Evolutionary conservation across 371 early-diverging fungal genomes (phyloP).

Genomic region (Syncephalastrum sp.): DNA sequence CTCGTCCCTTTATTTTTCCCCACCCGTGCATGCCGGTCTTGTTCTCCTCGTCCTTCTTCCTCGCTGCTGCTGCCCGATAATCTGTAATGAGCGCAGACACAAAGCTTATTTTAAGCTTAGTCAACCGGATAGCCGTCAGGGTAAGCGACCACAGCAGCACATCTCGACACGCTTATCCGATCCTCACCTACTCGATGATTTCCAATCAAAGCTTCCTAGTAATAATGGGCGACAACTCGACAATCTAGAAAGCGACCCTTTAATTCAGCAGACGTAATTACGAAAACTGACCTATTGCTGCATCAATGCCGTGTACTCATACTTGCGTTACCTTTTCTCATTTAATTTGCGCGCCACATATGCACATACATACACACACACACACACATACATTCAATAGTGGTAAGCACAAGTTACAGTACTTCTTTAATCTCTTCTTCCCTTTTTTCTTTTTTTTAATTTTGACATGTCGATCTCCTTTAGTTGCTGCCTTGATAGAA

Average conservation of each 20-base stretch:
- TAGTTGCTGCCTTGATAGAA: slow-evolving; percentile 63
- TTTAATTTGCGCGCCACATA: too few relatives aligned
- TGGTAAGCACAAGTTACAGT: too few relatives aligned
- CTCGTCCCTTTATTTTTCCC: slow-evolving; percentile 7
- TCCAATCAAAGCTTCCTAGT: slow-evolving; percentile 49
- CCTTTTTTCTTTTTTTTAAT: too few relatives aligned
- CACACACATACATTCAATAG: too few relatives aligned
- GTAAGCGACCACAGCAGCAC: slow-evolving; percentile 21
- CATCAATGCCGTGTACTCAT: too few relatives aligned
- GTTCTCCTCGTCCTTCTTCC: slow-evolving; percentile 2
- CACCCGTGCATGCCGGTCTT: slow-evolving; percentile 7
- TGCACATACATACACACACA: too few relatives aligned
- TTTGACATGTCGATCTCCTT: not conserved
- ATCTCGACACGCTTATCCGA: not conserved
- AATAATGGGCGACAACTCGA: slow-evolving; percentile 60
- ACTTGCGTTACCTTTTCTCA: too few relatives aligned
- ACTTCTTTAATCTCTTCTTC: too few relatives aligned
- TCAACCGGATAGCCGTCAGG: slow-evolving; percentile 51
- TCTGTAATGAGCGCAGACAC: slow-evolving; percentile 41
- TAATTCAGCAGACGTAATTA: slow-evolving; percentile 56
- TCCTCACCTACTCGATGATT: too few relatives aligned
- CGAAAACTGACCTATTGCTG: too few relatives aligned
- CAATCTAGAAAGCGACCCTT: slow-evolving; percentile 60
- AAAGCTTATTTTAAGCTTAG: slow-evolving; percentile 49
- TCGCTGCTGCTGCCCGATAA: slow-evolving; percentile 3